Base-by-base conservation (phyloP, 768 basidiomycete genomes). In the Roridomyces roridus region DNA sequence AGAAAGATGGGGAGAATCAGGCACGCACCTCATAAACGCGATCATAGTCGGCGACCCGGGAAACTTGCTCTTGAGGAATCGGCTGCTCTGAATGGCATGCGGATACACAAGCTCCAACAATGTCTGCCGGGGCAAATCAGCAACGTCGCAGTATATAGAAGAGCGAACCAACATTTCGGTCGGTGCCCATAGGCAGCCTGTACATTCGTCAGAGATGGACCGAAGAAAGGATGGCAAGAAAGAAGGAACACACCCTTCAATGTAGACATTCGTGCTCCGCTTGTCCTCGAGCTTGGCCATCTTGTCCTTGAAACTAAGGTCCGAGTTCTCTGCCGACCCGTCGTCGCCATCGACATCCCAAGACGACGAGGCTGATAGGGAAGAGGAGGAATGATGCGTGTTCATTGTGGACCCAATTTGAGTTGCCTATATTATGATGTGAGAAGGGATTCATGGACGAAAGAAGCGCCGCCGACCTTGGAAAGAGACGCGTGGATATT, bases 401-500 rank as follows among this genome's bases (percentile, higher is more conserved):
- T 31, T 31, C 14, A 7, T 31, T 31, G 29, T 14, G 29, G 29
- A 31, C 14, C 7, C 29, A 31, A 14, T 6, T 14, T 31, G 29
- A 31, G 6, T 31, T 31, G 29, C 29, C 29, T 31, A 7, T 14
- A 14, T 6, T 31, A 6, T 6, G 14, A 31, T 14, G 29, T 6
- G 14, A 7, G 29, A 31, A 14, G 14, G 29, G 29, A 6, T 6
- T 31, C 6, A 7, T 6, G 7, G 14, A 31, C 6, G 29, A 31
- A 14, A 14, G 14, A 31, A 31, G 14, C 14, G 14, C 6, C 7
- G 51, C 46, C 36, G 4, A 80, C 85, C 73, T 85, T 85, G 55
- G 86, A 85, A 60, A 85, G 83, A 2, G 84, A 83, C 0, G 85
- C 85, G 56, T 86, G 86, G 24, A 86, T 68, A 63, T 86, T 82